A percentile compares a stretch with the other conserved stretches of the same genome.
Evolutionary conservation across 768 basidiomycete genomes (phyloP).

Genomic region (Lactarius trivialis): DNA sequence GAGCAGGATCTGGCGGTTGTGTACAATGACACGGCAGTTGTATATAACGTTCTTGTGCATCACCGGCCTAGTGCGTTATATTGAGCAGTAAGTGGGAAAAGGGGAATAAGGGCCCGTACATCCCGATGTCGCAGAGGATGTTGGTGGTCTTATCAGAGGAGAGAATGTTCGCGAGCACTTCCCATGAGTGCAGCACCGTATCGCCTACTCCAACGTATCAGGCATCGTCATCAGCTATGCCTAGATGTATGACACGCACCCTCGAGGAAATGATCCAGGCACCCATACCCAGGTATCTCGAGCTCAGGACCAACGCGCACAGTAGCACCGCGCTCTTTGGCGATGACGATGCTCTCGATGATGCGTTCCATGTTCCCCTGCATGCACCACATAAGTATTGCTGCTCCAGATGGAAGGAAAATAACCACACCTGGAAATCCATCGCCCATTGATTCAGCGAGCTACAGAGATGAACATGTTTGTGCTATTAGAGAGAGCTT

Average conservation of each 20-base stretch:
- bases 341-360: slow-evolving; percentile 76
- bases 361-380: slow-evolving; percentile 95
- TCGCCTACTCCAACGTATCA: slow-evolving; percentile 53
- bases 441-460: slow-evolving; percentile 97
- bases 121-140: slow-evolving; percentile 96
- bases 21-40: slow-evolving; percentile 89
- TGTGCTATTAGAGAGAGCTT: slow-evolving; percentile 2
- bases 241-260: slow-evolving; percentile 39
- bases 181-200: slow-evolving; percentile 95
- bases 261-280: slow-evolving; percentile 95
- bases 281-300: slow-evolving; percentile 97
- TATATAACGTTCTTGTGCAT: slow-evolving; percentile 98
- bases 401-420: background rate
- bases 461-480: slow-evolving; percentile 35
- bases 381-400: background rate
- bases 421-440: slow-evolving; percentile 68
- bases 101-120: slow-evolving; percentile 40
- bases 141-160: slow-evolving; percentile 67
- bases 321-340: slow-evolving; percentile 82
- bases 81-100: background rate
- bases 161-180: slow-evolving; percentile 89
- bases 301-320: slow-evolving; percentile 94
- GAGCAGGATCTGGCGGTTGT: slow-evolving; percentile 80
- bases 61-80: slow-evolving; percentile 62
- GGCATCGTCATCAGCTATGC: background rate